These are phyloP conservation scores for Metschnikowia matae DNA, from an alignment of 805 yeast genomes.

Conservation along the genomic window DNA sequence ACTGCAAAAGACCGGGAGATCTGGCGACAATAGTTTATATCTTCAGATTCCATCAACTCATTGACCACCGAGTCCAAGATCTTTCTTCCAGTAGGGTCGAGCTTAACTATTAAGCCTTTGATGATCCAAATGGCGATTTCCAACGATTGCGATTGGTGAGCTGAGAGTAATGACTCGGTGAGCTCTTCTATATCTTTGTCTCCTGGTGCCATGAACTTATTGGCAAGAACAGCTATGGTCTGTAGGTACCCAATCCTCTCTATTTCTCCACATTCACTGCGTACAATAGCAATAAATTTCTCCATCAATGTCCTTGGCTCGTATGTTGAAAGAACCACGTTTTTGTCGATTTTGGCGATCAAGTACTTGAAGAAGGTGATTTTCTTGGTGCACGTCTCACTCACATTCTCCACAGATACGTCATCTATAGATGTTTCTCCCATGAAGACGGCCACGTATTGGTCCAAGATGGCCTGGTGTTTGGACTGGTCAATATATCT, in stretches of 20 bases:
- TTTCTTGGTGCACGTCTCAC: slow-evolving; percentile 26
- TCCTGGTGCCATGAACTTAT: slow-evolving; percentile 30
- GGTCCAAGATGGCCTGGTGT: slow-evolving; percentile 46
- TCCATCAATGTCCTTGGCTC: slow-evolving; percentile 8
- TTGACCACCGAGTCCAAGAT: slow-evolving; percentile 20
- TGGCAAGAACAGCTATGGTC: slow-evolving; percentile 49
- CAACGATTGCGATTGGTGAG: slow-evolving; percentile 21
- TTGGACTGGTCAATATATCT: slow-evolving; percentile 33
- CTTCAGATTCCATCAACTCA: slow-evolving; percentile 28
- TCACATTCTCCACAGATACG: slow-evolving; percentile 16
- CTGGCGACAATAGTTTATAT: slow-evolving; percentile 18
- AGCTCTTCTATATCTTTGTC: slow-evolving; percentile 9
- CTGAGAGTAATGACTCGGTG: slow-evolving; percentile 3
- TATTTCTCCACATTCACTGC: background rate
- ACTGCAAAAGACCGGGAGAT: slow-evolving; percentile 58
- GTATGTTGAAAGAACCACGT: slow-evolving; percentile 11
- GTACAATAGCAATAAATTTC: slow-evolving; percentile 35
- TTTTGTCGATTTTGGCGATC: slow-evolving; percentile 50
- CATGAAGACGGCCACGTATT: slow-evolving; percentile 35
- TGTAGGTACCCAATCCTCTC: slow-evolving; percentile 46
- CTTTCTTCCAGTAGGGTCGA: slow-evolving; percentile 36
- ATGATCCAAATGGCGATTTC: slow-evolving; percentile 67
- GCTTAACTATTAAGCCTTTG: slow-evolving; percentile 63
- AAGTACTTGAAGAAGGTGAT: slow-evolving; percentile 40
- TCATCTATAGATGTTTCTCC: slow-evolving; percentile 14